Base-by-base conservation (phyloP, 257 asterid genomes). In the Solanum boliviense region DNA sequence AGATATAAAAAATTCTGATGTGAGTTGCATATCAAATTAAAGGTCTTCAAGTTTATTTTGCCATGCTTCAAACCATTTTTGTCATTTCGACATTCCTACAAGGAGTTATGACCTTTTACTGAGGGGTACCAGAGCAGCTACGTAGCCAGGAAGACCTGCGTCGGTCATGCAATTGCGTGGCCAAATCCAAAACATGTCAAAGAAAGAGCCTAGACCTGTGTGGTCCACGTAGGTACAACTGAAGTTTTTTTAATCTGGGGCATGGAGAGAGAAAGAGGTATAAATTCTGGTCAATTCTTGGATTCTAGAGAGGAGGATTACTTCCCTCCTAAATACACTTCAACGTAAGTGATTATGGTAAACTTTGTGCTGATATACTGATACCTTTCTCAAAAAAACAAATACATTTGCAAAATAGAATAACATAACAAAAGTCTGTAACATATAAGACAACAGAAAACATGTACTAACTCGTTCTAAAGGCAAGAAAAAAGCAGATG, bases 401-500 rank as follows among this genome's bases (percentile, higher is more conserved):
- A 27, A 31, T 39, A 39, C 62, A 44, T 15, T 46, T 46, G 13
- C 13, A 12, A 46, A 81, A 46, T 27, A 81, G 67, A 81, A 81
- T 46, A 27, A 81, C 68, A 29, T 46, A 46, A 81, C 65, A 29
- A 81, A 81, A 48, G 62, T 46, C 29, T 81, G n/a, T 16, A 79
- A 81, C 67, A 44, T 29, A 16, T 46, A 81, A 6, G 68, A 81
- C 29, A 81, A 27, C 41, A 68, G 20, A 38, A 48, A 67, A 87
- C 73, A 88, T 82, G 89, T 75, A 85, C 95, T 93, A 91, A 97
- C 99, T 85, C 98, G 95, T 92, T 97, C 99, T 91, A 97, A 92
- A 89, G 99, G 99, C 90, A 97, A 93, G 95, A 97, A 97, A 94
- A 96, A 97, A 32, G 99, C 99, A 18, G 99, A 97, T 82, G 99